These are phyloP conservation scores for Suhomyces chickasaworum DNA, from an alignment of 1,139 yeast genomes.

Conservation along the genomic window DNA sequence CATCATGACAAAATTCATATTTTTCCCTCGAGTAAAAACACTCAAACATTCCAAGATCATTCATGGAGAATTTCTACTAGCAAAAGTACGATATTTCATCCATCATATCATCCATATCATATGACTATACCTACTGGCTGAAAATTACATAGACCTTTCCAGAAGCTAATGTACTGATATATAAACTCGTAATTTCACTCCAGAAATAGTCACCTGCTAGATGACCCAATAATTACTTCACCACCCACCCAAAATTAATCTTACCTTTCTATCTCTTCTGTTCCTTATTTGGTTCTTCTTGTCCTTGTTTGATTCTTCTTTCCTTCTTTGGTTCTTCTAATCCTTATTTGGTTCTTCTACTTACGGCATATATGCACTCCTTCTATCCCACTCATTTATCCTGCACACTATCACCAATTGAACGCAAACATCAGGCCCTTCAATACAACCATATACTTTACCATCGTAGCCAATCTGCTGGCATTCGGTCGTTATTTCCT, in stretches of 20 bases:
- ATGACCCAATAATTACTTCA: too few species aligned
- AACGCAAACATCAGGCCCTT: constrained; percentile 6
- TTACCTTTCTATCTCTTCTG: too few species aligned
- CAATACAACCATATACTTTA: constrained; percentile 1
- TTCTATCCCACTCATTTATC: neutral
- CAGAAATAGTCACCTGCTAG: too few species aligned
- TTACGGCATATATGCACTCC: neutral
- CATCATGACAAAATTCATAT: neutral
- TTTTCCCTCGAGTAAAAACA: too few species aligned
- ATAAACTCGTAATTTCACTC: too few species aligned
- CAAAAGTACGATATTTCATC: neutral
- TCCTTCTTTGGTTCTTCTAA: too few species aligned
- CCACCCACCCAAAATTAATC: too few species aligned
- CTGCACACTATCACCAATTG: constrained; percentile 6
- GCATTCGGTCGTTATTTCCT: neutral
- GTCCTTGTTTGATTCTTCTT: too few species aligned
- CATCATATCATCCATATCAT: neutral
- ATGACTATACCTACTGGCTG: neutral
- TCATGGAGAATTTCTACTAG: too few species aligned
- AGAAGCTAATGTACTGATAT: neutral
- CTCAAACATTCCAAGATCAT: too few species aligned
- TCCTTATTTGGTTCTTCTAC: too few species aligned
- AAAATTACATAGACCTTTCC: neutral
- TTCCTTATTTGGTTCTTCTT: too few species aligned
- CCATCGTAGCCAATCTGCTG: constrained; percentile 1